phyloP scores from a whole-genome alignment of 2,329 filamentous ascomycete species.

The Ceratocystis albifundus region DNA sequence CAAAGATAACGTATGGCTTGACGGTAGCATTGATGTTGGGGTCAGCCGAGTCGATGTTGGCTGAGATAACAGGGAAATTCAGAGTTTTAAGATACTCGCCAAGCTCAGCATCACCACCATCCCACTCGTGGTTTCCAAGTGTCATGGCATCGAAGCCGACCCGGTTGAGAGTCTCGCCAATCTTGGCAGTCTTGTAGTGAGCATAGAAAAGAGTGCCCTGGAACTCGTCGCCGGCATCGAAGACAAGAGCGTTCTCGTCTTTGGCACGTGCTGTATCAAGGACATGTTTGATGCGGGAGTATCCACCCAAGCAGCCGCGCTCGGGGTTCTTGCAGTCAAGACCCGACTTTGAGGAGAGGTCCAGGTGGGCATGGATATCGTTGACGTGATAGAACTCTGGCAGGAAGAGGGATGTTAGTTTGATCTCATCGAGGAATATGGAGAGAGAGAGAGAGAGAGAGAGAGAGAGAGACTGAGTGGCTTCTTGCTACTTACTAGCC shows the following conservation, averaged over 20 bases:
- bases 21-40: constrained; percentile 49
- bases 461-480: not conserved
- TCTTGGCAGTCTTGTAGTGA: constrained; percentile 57
- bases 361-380: constrained; percentile 56
- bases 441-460: not conserved
- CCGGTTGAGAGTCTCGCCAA: constrained; percentile 53
- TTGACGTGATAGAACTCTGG: constrained; percentile 57
- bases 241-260: constrained; percentile 49
- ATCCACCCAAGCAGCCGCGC: constrained; percentile 52
- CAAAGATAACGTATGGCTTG: constrained; percentile 54
- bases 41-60: constrained; percentile 51
- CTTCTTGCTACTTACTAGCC: constrained; percentile 33
- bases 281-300: constrained; percentile 51
- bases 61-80: constrained; percentile 52
- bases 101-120: constrained; percentile 51
- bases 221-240: constrained; percentile 59
- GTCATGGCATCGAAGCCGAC: constrained; percentile 58
- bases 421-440: not conserved
- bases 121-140: constrained; percentile 56
- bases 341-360: constrained; percentile 50
- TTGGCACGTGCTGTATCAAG: constrained; percentile 45
- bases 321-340: constrained; percentile 48
- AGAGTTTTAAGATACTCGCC: constrained; percentile 51
- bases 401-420: not conserved
- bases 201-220: constrained; percentile 57